These are phyloP conservation scores for Tylopilus sp. DNA, from an alignment of 1,284 basidiomycete species.

Conservation along the genomic window DNA sequence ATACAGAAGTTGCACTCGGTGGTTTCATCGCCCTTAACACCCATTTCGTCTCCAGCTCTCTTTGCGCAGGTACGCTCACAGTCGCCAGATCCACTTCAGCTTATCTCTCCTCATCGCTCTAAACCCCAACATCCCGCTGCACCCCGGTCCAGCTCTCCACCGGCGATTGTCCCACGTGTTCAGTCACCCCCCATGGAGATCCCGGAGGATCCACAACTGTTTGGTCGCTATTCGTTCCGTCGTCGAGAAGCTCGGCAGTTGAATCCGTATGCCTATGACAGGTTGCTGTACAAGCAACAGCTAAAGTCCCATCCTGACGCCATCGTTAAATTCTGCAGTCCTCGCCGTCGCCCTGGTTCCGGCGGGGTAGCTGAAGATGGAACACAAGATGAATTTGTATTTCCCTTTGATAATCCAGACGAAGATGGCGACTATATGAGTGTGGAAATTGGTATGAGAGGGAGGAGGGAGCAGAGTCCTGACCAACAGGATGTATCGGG, in stretches of 20 bases:
- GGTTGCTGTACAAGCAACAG: constrained; percentile 43
- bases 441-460: constrained; percentile 9
- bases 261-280: constrained; percentile 52
- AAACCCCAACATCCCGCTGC: neutral
- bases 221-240: constrained; percentile 47
- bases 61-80: constrained; percentile 8
- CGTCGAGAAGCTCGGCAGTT: constrained; percentile 47
- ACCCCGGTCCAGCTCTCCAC: neutral
- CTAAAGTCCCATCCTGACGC: constrained; percentile 52
- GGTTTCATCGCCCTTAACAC: constrained; percentile 26
- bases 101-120: constrained; percentile 10
- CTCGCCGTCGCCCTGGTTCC: constrained; percentile 15
- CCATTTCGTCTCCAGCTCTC: constrained; percentile 17
- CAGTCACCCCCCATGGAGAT: constrained; percentile 4
- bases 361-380: constrained; percentile 22
- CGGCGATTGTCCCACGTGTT: neutral
- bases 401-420: constrained; percentile 19
- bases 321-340: constrained; percentile 45
- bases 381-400: constrained; percentile 28
- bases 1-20: neutral
- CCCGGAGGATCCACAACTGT: constrained; percentile 19
- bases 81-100: constrained; percentile 27
- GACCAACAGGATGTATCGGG: constrained; percentile 4
- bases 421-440: constrained; percentile 29
- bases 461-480: constrained; percentile 10